phyloP scores from a whole-genome alignment of 306 rosid genomes.

The Trifolium fragiferum region DNA sequence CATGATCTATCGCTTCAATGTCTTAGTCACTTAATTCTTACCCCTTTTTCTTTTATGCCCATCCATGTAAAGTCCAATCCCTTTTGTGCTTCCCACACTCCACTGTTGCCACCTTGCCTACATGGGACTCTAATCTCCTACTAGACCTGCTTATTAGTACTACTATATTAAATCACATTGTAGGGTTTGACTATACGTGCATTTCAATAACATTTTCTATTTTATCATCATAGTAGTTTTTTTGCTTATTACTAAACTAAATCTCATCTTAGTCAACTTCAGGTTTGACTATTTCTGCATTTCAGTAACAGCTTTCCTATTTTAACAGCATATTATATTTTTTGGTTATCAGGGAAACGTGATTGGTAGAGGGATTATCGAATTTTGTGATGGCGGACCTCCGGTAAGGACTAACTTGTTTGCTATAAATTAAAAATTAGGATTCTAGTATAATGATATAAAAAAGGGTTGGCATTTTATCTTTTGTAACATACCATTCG shows the following conservation, averaged over 20 bases:
- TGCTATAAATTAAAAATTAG: not conserved
- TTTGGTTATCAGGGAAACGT: constrained; percentile 64
- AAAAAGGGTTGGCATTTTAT: not conserved
- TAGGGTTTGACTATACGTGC: no score
- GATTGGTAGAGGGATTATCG: constrained; percentile 80
- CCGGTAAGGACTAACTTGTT: constrained; percentile 61
- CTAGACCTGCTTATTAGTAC: not conserved
- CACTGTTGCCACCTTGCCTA: not conserved
- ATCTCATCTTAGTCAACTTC: not conserved
- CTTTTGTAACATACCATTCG: constrained; percentile 1
- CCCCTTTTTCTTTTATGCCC: not conserved
- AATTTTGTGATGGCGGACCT: constrained; percentile 85
- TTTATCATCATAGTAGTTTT: not conserved
- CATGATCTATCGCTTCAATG: no score
- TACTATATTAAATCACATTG: not conserved
- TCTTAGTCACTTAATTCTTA: no score
- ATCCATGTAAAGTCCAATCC: not conserved
- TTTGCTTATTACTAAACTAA: not conserved
- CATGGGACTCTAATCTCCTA: not conserved
- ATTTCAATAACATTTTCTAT: no score
- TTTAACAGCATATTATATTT: constrained; percentile 23
- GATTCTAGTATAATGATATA: not conserved
- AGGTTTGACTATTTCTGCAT: not conserved
- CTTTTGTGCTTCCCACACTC: not conserved
- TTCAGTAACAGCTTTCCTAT: not conserved